Evolutionary conservation across 2,329 filamentous ascomycete genomes (phyloP).

Genomic region (Mycosphaerella sp.): DNA sequence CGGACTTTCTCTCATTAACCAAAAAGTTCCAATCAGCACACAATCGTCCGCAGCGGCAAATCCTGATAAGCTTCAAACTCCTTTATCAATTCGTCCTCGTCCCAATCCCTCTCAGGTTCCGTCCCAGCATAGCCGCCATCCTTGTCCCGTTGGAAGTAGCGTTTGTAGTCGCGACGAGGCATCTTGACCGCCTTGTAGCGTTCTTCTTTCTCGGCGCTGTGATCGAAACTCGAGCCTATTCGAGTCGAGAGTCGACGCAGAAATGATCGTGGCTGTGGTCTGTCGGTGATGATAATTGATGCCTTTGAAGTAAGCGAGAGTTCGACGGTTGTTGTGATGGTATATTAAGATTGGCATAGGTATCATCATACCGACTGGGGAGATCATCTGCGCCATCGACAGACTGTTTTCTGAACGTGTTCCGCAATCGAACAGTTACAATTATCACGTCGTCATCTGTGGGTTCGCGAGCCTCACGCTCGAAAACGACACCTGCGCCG

Average conservation of each 20-base stretch:
- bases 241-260: conserved; percentile 27
- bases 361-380: conserved; percentile 16
- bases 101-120: conserved; percentile 28
- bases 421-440: conserved; percentile 23
- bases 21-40: conserved; percentile 7
- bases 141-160: conserved; percentile 23
- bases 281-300: background rate
- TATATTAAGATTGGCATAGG: too few relatives aligned
- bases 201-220: conserved; percentile 18
- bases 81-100: conserved; percentile 21
- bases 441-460: conserved; percentile 28
- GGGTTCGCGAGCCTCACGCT: conserved; percentile 14
- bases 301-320: background rate
- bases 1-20: too few relatives aligned
- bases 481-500: conserved; percentile 20
- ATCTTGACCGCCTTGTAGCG: conserved; percentile 29
- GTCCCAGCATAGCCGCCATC: conserved; percentile 28
- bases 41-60: conserved; percentile 13
- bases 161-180: conserved; percentile 28
- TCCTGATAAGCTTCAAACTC: conserved; percentile 26
- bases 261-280: conserved; percentile 24
- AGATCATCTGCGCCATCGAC: conserved; percentile 18
- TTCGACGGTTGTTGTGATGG: background rate
- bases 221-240: conserved; percentile 12
- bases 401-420: conserved; percentile 15